A percentile compares a stretch with the other conserved stretches of the same genome.
Evolutionary conservation across 1,284 basidiomycete species (phyloP).

Genomic region (Cutaneotrichosporon spelunceum): DNA sequence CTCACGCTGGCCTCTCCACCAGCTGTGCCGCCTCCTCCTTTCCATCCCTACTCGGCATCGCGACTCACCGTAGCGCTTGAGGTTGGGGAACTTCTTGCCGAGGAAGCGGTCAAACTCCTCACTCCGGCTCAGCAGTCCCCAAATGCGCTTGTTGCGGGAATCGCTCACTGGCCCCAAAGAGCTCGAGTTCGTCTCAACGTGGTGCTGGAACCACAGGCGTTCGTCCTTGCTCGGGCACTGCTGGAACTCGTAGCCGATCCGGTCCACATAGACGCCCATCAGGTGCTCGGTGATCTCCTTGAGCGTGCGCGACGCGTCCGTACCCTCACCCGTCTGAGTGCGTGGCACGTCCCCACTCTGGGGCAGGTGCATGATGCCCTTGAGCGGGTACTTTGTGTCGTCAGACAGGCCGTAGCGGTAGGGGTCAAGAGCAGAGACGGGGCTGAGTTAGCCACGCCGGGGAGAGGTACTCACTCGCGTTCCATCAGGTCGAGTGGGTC

Average conservation of each 20-base stretch:
- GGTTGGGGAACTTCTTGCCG: constrained; percentile 46
- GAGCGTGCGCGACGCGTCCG: constrained; percentile 59
- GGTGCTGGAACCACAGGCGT: constrained; percentile 70
- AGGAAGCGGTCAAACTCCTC: constrained; percentile 67
- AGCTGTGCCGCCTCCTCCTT: not conserved
- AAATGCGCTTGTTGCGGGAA: constrained; percentile 59
- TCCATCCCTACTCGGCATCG: not conserved
- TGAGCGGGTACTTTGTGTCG: constrained; percentile 59
- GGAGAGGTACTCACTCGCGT: constrained; percentile 59
- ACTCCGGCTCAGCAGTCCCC: constrained; percentile 65
- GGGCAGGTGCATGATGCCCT: constrained; percentile 60
- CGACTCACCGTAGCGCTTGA: constrained; percentile 43
- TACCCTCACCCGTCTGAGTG: constrained; percentile 56
- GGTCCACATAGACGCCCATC: constrained; percentile 69
- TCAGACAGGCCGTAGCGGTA: constrained; percentile 67
- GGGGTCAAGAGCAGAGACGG: constrained; percentile 73
- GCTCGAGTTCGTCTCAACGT: constrained; percentile 64
- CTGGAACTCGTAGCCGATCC: constrained; percentile 78
- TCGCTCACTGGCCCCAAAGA: constrained; percentile 43
- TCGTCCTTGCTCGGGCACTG: constrained; percentile 43
- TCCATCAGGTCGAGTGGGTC: constrained; percentile 82
- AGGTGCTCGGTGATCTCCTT: constrained; percentile 68
- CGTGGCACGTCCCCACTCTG: constrained; percentile 27
- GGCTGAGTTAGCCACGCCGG: constrained; percentile 23
- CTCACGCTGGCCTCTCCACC: not conserved